Base-by-base conservation (phyloP, 106 monocot species). In the Posidonia australis region DNA sequence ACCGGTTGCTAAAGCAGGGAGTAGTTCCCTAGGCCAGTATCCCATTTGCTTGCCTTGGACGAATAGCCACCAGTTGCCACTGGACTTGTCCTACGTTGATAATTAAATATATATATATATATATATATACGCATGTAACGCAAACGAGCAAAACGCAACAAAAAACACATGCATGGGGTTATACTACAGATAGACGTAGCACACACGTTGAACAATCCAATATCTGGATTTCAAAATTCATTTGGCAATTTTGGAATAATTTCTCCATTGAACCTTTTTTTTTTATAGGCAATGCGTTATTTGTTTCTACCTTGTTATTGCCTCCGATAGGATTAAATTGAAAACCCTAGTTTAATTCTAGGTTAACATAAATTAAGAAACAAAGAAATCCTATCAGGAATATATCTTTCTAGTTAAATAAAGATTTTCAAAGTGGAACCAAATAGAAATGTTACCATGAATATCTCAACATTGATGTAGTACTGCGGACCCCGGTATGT, bases 1-100 rank as follows among this genome's bases (percentile, higher is more conserved):
- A 17, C 67, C 67, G 0, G 16, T 22, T 10, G 36, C 31, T 5
- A 67, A 16, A 3, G 19, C 36, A 2, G 53, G 53, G 7, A 67
- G 5, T 20, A 67, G 54, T 41, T 67, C 54, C 5, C 54, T 19
- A 21, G 67, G 67, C 67, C 67, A 67, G 36, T 67, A 67, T 2
- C 53, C 67, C 42, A 67, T 43, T 18, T 43, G 32, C 11, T 9
- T 27, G 19, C 67, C 67, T 44, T 67, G 67, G 5, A 67, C 54
- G 13, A 42, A 54, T 6, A 67, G 14, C 67, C 67, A 67, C 67
- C 67, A 67, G 54, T 67, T 42, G 14, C 54, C 67, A 9, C 41
- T 67, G 9, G 13, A 7, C 22, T 21, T 55, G 46, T 67, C 67
- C 65, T 65, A n/a, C n/a, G 11, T 29, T 29, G 2, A 58, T 58